Base-by-base conservation (phyloP, 192 early-diverging fungal species). In the Coemansia umbellata region DNA sequence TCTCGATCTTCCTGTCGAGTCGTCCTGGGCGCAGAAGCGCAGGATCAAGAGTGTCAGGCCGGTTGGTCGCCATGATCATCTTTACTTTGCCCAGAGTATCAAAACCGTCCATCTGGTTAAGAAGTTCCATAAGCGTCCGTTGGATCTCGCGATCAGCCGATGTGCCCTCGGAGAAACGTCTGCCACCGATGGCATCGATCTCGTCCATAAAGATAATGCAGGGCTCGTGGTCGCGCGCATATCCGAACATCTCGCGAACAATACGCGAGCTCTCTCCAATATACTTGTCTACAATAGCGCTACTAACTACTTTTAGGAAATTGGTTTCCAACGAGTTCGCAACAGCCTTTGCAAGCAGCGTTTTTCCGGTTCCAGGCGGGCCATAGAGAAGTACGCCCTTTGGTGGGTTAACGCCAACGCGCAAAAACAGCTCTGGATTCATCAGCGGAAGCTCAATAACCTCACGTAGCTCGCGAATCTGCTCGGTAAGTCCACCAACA, bases 161-260 rank as follows among this genome's bases (percentile, higher is more conserved):
- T 14, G 95, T 99, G 66, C 95, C 94, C 65, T 99, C 97, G 14
- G 91, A 94, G 79, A 99, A 99, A 43, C 97, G 86, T 36, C 95
- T 83, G 8, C 95, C 95, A 74, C 95, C 97, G 79, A 99, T 99
- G 24, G 97, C 95, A 80, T 99, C 97, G 68, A 99, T 96, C 68
- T 99, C 97, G 75, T 99, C 97, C 95, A 99, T 99, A 61, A 99
- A 99, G 32, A 99, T 99, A 54, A 99, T 97, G 78, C 97, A 99
- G 9, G 97, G 97, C 60, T 99, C 94, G 70, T 99, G 97, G 66
- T 97, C 95, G 55, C 88, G 91, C 30, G 97, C 97, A 76, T 99
- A 99, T 0, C 91, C 94, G 86, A 99, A 99, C 97, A 99, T 99
- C 75, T 99, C 97, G 24, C 97, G 83, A 50, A 99, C 85, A 42